Evolutionary conservation across 208 protist genomes (phyloP).

Genomic region (Trypanosoma brucei): DNA sequence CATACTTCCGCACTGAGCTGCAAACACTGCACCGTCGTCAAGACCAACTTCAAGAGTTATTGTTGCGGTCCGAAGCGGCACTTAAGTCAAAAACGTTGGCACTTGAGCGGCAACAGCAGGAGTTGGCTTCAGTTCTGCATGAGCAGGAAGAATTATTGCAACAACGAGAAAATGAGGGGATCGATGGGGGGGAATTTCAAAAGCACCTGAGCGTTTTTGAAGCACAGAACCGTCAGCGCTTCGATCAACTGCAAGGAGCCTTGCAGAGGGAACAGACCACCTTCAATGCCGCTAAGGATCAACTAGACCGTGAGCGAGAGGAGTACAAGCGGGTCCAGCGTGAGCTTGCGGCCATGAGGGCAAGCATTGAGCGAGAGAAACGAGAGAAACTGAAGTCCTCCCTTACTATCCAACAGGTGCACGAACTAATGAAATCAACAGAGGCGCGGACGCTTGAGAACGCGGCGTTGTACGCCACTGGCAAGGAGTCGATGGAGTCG

Average conservation of each 20-base stretch:
- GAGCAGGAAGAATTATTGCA: background rate
- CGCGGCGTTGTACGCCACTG: conserved; percentile 14
- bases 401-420: conserved; percentile 35
- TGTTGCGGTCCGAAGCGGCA: background rate
- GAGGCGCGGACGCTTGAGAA: conserved; percentile 41
- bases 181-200: conserved; percentile 12
- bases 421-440: conserved; percentile 22
- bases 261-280: conserved; percentile 29
- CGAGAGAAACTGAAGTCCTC: conserved; percentile 42
- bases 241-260: conserved; percentile 32
- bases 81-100: background rate
- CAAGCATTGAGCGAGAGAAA: conserved; percentile 27
- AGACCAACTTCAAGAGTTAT: conserved; percentile 14
- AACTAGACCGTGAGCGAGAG: conserved; percentile 13
- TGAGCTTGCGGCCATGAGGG: conserved; percentile 33
- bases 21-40: conserved; percentile 16
- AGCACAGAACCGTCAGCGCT: conserved; percentile 8
- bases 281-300: conserved; percentile 37
- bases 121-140: background rate
- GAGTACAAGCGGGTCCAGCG: conserved; percentile 32
- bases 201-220: background rate
- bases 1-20: conserved; percentile 14
- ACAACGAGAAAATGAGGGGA: conserved; percentile 23
- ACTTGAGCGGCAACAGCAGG: conserved; percentile 2
- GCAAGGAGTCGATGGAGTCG: background rate